phyloP scores from a whole-genome alignment of 2,329 filamentous ascomycete species.

The Beauveria sp. region DNA sequence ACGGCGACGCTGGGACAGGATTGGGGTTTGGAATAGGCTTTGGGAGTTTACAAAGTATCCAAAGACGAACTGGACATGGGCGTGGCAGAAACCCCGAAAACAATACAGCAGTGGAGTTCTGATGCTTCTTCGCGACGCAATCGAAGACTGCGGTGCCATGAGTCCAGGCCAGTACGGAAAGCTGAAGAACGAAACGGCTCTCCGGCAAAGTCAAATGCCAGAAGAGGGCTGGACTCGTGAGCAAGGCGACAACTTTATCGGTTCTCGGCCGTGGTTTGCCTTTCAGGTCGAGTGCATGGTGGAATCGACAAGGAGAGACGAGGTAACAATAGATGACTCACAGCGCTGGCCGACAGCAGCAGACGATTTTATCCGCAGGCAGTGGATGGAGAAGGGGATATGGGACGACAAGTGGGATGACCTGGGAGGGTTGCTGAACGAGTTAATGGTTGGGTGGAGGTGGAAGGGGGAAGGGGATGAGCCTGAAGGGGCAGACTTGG shows the following conservation, averaged over 20 bases:
- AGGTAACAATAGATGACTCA: neutral
- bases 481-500: neutral
- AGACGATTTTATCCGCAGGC: neutral
- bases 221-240: neutral
- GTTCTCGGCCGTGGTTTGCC: slow-evolving; percentile 1
- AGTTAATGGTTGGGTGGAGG: neutral
- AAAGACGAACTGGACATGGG: neutral
- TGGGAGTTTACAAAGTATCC: neutral
- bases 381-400: neutral
- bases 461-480: neutral
- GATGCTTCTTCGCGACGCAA: neutral
- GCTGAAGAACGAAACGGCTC: too few species aligned
- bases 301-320: neutral
- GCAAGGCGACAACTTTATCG: neutral
- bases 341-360: neutral
- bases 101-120: neutral
- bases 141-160: neutral
- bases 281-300: slow-evolving; percentile 5
- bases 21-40: neutral
- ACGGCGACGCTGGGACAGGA: neutral
- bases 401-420: neutral
- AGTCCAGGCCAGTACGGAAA: neutral
- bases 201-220: neutral
- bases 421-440: neutral
- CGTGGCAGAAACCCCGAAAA: neutral